A percentile compares a stretch with the other conserved stretches of the same genome.
phyloP scores from a whole-genome alignment of 1,284 basidiomycete genomes.

The Ceratobasidium sp. region DNA sequence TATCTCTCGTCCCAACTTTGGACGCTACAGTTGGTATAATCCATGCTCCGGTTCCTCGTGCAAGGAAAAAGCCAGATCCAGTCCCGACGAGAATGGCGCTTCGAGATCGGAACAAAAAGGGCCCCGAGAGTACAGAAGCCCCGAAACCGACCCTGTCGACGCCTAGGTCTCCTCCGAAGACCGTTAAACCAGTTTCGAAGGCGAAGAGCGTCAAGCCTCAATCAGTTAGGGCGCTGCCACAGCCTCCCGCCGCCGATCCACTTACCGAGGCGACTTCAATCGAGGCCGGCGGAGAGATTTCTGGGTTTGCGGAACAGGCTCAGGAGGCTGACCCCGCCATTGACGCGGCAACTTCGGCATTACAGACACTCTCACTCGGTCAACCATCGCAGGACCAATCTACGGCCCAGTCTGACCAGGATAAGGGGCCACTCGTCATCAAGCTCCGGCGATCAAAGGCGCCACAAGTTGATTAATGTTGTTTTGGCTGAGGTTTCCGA shows the following conservation, averaged over 20 bases:
- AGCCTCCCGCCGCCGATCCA: background rate
- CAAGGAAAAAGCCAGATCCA: conserved; percentile 37
- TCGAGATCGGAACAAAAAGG: conserved; percentile 68
- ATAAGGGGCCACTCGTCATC: background rate
- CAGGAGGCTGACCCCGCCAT: background rate
- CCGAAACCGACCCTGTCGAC: conserved; percentile 18
- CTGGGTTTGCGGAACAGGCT: background rate
- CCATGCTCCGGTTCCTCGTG: conserved; percentile 54
- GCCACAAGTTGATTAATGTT: conserved; percentile 4
- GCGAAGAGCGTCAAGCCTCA: conserved; percentile 31
- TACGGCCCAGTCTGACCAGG: background rate
- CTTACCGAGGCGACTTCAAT: background rate
- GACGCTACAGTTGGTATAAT: conserved; percentile 56
- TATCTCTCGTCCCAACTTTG: conserved; percentile 63
- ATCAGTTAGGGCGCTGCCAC: background rate
- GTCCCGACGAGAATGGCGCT: conserved; percentile 66
- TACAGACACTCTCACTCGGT: conserved; percentile 6
- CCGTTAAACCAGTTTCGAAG: background rate
- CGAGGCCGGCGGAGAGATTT: too few species aligned
- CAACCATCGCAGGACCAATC: background rate
- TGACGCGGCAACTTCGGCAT: conserved; percentile 3
- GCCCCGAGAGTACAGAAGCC: conserved; percentile 38
- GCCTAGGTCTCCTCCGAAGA: conserved; percentile 41
- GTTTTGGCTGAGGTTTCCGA: too few species aligned
- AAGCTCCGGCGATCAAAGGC: conserved; percentile 20